These are phyloP conservation scores for Fusarium albosuccineum DNA, from an alignment of 2,329 filamentous ascomycete genomes.

Conservation along the genomic window DNA sequence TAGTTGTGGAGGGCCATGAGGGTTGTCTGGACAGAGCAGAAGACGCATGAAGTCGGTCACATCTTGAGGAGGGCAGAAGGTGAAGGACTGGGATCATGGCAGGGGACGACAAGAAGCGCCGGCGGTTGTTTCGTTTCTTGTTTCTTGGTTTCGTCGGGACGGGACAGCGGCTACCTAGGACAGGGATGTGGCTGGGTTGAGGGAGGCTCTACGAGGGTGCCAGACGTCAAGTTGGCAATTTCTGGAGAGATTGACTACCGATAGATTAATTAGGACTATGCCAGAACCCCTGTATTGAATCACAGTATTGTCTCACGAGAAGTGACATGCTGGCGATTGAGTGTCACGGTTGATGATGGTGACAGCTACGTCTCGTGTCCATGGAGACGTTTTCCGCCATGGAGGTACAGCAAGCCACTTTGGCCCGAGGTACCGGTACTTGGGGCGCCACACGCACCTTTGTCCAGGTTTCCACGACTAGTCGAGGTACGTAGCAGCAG, in stretches of 20 bases:
- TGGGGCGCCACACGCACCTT: constrained; percentile 37
- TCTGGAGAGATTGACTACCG: constrained; percentile 22
- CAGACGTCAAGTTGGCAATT: constrained; percentile 25
- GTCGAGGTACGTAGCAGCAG: not conserved
- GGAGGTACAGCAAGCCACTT: constrained; percentile 28
- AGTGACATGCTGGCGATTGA: constrained; percentile 14
- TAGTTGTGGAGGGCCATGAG: constrained; percentile 14
- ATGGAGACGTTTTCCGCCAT: constrained; percentile 7
- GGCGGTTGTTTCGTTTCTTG: constrained; percentile 48
- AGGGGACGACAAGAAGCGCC: constrained; percentile 41
- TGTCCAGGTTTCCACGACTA: constrained; percentile 16
- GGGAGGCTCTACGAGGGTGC: not conserved
- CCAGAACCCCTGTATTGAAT: constrained; percentile 6
- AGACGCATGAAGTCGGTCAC: constrained; percentile 6
- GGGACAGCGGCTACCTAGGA: constrained; percentile 41
- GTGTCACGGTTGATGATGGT: constrained; percentile 20
- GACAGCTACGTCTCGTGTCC: constrained; percentile 3
- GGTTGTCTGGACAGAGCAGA: constrained; percentile 14
- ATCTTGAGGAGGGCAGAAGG: constrained; percentile 21
- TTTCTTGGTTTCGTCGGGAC: constrained; percentile 38
- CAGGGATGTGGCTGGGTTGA: constrained; percentile 23
- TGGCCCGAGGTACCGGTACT: constrained; percentile 41
- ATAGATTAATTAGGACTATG: constrained; percentile 11
- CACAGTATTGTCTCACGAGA: not conserved
- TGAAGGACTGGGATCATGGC: constrained; percentile 32